phyloP scores from a whole-genome alignment of 139 green algal genomes.

The Axilococcus clingmanii region DNA sequence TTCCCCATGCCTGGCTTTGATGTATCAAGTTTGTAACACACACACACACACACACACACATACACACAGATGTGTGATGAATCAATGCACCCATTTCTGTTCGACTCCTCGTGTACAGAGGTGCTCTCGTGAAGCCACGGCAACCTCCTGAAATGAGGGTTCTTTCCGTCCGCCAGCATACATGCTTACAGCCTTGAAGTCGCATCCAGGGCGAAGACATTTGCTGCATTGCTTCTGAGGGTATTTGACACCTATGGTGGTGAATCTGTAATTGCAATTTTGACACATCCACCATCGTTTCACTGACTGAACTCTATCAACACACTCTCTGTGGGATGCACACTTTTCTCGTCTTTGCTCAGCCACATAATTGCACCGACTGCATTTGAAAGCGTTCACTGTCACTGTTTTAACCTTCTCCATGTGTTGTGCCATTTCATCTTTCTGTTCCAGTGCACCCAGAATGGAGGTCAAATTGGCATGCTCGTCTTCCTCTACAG shows the following conservation, averaged over 20 bases:
- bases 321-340: conserved; percentile 7
- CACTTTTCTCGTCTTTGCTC: conserved; percentile 19
- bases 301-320: conserved; percentile 11
- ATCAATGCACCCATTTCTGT: conserved; percentile 32
- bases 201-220: conserved; percentile 12
- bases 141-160: no score
- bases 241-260: conserved; percentile 27
- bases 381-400: conserved; percentile 31
- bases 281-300: conserved; percentile 46
- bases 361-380: conserved; percentile 21
- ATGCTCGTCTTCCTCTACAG: conserved; percentile 14
- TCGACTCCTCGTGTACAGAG: conserved; percentile 23
- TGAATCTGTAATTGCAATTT: conserved; percentile 31
- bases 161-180: neutral
- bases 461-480: conserved; percentile 13
- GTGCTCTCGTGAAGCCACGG: conserved; percentile 13
- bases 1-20: conserved; percentile 58
- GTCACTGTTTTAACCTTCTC: conserved; percentile 27
- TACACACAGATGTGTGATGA: neutral
- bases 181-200: conserved; percentile 27
- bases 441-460: conserved; percentile 27
- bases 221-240: conserved; percentile 31
- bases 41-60: neutral
- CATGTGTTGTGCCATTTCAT: conserved; percentile 30
- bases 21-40: conserved; percentile 10